Conservation (phyloP, 108 stramenopile genomes). For the Cyclotella cryptica region DNA sequence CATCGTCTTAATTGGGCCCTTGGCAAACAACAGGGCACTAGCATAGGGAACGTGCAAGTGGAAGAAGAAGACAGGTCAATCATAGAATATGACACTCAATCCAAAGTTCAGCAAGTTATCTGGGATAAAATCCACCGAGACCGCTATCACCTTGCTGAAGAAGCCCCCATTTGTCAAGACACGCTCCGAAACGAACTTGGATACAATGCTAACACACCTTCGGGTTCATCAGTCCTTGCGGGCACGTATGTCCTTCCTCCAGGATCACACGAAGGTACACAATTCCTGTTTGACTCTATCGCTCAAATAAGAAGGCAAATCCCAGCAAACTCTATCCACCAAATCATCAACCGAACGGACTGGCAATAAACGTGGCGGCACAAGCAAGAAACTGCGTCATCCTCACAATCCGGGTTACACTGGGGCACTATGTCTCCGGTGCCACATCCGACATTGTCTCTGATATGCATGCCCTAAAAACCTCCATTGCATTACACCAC, state of each 20-base stretch:
- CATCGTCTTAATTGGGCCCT: no score
- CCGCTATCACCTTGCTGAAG: no score
- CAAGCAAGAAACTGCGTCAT: conserved; percentile 7
- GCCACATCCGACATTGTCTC: background rate
- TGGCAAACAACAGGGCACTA: background rate
- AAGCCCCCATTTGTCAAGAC: no score
- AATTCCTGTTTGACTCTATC: background rate
- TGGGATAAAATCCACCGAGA: no score
- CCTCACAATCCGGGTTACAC: conserved; percentile 19
- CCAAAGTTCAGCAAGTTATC: background rate
- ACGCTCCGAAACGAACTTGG: no score
- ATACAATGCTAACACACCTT: no score
- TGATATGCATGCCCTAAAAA: conserved; percentile 18
- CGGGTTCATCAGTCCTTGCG: background rate
- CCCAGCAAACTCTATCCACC: background rate
- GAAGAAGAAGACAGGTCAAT: background rate
- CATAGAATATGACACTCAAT: no score
- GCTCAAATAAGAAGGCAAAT: background rate
- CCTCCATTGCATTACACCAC: background rate
- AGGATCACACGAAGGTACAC: background rate
- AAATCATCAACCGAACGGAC: background rate
- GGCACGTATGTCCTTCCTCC: conserved; percentile 5
- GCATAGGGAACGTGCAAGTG: conserved; percentile 14
- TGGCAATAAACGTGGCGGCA: background rate
- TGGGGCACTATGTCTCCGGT: conserved; percentile 6